Evolutionary conservation across 352 stramenopile genomes (phyloP), one percentile per base, ranked within the genome.

Genomic region (Phytopythium delawarense): DNA sequence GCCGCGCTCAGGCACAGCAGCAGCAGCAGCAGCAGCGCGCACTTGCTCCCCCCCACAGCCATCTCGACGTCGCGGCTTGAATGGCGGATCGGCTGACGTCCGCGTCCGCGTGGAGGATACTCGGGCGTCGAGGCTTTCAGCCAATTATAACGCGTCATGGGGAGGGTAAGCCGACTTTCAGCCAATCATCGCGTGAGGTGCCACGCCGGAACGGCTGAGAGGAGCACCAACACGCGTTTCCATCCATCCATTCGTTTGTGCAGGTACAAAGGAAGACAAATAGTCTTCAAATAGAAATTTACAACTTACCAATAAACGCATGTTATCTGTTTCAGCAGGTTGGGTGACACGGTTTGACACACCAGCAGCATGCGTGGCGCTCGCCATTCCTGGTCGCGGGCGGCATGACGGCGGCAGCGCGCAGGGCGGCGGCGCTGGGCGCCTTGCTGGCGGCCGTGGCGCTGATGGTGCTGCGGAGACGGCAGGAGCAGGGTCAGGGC

Each of bases 1-100:
- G 18, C 72, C 64, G 51, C 85, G 64, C 55, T 85, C 59, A 87
- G 51, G 58, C 69, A 77, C 56, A 74, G 59, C 7, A 39, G 30
- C 53, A 59, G 35, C 53, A 59, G 50, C 45, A 62, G 59, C 42
- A 85, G 69, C 50, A 78, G 50, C 59, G 63, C 48, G 9, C 63
- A 57, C 54, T 66, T 74, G 52, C 3, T 42, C 23, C 11, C 13
- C 23, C 15, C 21, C 9, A 40, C 35, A 7, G 12, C 35, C 35
- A 40, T 40, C 8, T 40, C 7, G 35, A 30, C 7, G 15, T 25
- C 16, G 5, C 4, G 12, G 4, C 28, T 42, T 42, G 50, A 18
- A 1, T n/a, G 16, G 39, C 16, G 39, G 39, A 30, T 30, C 37
- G 52, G 28, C 9, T 35, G 25, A 55, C 49, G 20, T 51, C 12